Evolutionary conservation across 2,329 filamentous ascomycete species (phyloP).

Genomic region (Daldinia eschscholtzii): DNA sequence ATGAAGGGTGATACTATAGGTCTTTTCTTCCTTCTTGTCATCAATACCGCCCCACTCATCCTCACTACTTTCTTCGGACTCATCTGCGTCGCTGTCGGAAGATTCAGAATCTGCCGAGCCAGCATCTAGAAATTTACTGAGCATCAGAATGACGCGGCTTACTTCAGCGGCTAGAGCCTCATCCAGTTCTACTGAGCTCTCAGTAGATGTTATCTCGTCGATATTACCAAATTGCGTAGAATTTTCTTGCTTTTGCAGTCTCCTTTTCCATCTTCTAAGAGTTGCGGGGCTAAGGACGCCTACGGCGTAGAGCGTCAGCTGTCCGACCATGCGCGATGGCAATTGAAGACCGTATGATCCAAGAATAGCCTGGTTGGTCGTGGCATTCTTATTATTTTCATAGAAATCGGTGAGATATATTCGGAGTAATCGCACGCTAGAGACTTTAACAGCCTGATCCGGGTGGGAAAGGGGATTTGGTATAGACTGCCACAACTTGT

Average conservation of each 20-base stretch:
- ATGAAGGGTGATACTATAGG: conserved; percentile 63
- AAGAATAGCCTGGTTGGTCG: conserved; percentile 69
- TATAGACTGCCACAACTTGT: conserved; percentile 78
- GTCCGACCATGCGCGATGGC: conserved; percentile 72
- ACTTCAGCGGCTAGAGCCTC: conserved; percentile 83
- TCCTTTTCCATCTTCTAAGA: conserved; percentile 50
- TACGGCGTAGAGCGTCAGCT: conserved; percentile 59
- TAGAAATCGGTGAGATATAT: conserved; percentile 86
- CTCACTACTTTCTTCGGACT: conserved; percentile 57
- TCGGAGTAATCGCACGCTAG: conserved; percentile 78
- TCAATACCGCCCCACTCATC: conserved; percentile 56
- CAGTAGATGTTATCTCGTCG: conserved; percentile 11
- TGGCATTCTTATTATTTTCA: conserved; percentile 67
- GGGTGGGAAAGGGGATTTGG: conserved; percentile 78
- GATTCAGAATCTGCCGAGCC: conserved; percentile 64
- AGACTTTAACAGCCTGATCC: conserved; percentile 80
- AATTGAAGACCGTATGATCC: conserved; percentile 80
- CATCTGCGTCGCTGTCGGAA: conserved; percentile 57
- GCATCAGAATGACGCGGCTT: conserved; percentile 84
- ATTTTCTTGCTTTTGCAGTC: conserved; percentile 42
- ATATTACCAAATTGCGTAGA: conserved; percentile 19
- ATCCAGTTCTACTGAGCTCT: conserved; percentile 61
- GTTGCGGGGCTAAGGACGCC: conserved; percentile 56
- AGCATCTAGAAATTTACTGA: conserved; percentile 74
- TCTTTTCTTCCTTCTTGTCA: conserved; percentile 57